Evolutionary conservation across 78 protist genomes (phyloP), one percentile per base, ranked within the genome.

Genomic region (Dictyostelium citrinum): DNA sequence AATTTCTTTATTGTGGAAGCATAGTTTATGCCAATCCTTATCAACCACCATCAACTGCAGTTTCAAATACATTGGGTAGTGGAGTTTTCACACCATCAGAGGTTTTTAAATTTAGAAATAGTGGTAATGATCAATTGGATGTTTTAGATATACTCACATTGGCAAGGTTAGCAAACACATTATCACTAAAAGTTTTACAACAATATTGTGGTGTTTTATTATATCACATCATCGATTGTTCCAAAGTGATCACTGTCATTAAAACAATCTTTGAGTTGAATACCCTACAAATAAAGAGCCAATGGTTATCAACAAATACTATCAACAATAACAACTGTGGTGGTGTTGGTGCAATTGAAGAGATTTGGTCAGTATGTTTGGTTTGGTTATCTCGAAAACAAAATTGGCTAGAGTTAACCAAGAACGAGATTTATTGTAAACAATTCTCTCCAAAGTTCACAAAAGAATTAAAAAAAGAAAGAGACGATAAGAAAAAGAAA

Each of bases 281-380:
- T 33, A 10, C 39, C 12, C 37, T 58, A 35, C 64, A 80, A 27
- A 29, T 70, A 12, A 70, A 70, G 35, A 33, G 33, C 3, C 39
- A 70, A 33, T 70, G 77, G 77, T 12, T 33, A 33, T 17, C 51
- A 17, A 24, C 41, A 29, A 17, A 60, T 4, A 24, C 83, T 46
- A n/a, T 70, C 49, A 22, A n/a, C n/a, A 78, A 49, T 78, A n/a
- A 27, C 12, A 27, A 76, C 12, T 84, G 83, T 71, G 67, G 61
- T 14, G 45, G 70, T 6, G 27, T 83, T 8, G 16, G 79, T 9
- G 81, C 81, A 1, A 1, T 88, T n/a, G 79, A 88, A 9, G 67
- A 68, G 11, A 88, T 88, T 81, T 88, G 93, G 93, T 14, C 45
- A 3, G 37, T 88, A 2, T 88, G 93, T 78, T 46, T 88, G 2